Base-by-base conservation (phyloP, 1,139 yeast species). In the Nakaseomyces bracarensis region DNA sequence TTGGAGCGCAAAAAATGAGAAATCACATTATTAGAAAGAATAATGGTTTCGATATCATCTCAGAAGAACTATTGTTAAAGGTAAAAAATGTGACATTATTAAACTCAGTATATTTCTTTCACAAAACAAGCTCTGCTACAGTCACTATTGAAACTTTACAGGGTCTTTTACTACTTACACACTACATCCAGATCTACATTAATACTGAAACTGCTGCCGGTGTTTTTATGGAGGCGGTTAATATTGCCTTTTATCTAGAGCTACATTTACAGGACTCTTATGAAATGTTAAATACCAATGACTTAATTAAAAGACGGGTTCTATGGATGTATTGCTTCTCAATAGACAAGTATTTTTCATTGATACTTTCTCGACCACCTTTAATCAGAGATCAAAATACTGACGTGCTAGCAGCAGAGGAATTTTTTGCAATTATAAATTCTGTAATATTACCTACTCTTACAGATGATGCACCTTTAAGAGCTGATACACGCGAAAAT, bases 291-390 rank as follows among this genome's bases (percentile, higher is more conserved):
- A 27, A 49, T 3, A 8, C 44, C 4, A 44, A 47, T 20, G 57
- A 54, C 14, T 44, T 44, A 8, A 39, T 49, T 5, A 40, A 40
- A 28, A 46, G 51, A 20, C 48, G 55, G 31, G 43, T 48, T 13
- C 33, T 58, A 15, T 53, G 60, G 57, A 54, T 52, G 52, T 49
- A 48, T 37, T 54, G 61, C 34, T 50, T 47, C 33, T 41, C 50
- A 14, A 44, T 43, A 2, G 62, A 58, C 43, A 50, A 49, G 27
- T 44, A 42, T 30, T 43, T 48, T 31, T 49, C 61, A 6, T 39
- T 58, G 35, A 45, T 48, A 5, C 36, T 55, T n/a, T 48, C 50
- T 8, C 45, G 49, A 11, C 53, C 57, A 7, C 54, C 59, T 1
- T 37, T 54, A 5, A 47, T 56, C 2, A 48, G 45, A 37, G 46